A percentile compares a stretch with the other conserved stretches of the same genome.
Conservation (phyloP, 768 basidiomycete species). For the Infundibulicybe gibba region DNA sequence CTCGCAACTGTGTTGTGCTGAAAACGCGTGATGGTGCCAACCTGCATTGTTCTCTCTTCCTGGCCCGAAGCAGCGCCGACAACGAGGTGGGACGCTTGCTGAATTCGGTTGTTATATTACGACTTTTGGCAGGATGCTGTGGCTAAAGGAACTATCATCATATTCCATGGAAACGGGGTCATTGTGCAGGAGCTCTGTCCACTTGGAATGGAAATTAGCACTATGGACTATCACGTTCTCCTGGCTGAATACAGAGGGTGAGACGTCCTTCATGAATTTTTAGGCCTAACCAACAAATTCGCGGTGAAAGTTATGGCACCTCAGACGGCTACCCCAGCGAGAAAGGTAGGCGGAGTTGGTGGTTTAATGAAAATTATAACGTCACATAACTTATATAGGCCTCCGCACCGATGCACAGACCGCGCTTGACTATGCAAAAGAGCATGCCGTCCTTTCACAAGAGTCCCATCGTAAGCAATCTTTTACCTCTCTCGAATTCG, state of each 20-base stretch:
- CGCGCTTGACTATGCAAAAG: conserved; percentile 61
- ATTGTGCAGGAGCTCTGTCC: conserved; percentile 71
- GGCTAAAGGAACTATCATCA: conserved; percentile 62
- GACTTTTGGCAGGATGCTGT: conserved; percentile 17
- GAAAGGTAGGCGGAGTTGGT: conserved; percentile 42
- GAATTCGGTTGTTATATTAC: too few relatives aligned
- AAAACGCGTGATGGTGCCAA: conserved; percentile 4
- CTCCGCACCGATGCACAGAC: conserved; percentile 80
- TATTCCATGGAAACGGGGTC: conserved; percentile 85
- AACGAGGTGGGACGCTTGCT: too few relatives aligned
- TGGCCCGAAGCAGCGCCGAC: not conserved
- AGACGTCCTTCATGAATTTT: conserved; percentile 18
- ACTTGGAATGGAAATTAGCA: conserved; percentile 64
- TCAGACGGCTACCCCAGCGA: conserved; percentile 82
- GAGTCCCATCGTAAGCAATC: conserved; percentile 51
- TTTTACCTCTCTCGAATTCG: not conserved
- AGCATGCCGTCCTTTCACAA: conserved; percentile 53
- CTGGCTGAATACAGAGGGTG: conserved; percentile 89
- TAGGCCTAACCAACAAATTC: not conserved
- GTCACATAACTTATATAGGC: conserved; percentile 36
- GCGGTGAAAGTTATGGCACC: conserved; percentile 58
- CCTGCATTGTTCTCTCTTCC: conserved; percentile 4
- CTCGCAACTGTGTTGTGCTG: conserved; percentile 3
- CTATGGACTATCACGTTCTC: conserved; percentile 79
- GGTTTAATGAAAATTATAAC: not conserved